Evolutionary conservation across 768 basidiomycete species (phyloP).

Genomic region (Pluteus cervinus): DNA sequence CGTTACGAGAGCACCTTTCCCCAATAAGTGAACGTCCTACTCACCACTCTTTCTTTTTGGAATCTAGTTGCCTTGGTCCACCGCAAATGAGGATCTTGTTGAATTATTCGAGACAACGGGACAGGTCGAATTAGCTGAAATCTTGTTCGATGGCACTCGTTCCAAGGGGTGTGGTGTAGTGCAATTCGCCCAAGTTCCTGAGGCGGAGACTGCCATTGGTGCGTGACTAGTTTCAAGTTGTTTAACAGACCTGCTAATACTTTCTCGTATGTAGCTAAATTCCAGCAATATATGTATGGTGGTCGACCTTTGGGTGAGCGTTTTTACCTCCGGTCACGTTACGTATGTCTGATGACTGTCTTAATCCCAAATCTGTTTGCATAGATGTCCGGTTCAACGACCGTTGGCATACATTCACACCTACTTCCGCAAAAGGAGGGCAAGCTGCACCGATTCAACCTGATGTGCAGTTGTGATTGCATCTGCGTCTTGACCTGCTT

Average conservation of each 20-base stretch:
- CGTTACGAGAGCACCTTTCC: not conserved
- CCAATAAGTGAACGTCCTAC: constrained; percentile 2
- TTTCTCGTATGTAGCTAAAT: constrained; percentile 56
- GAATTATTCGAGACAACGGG: constrained; percentile 98
- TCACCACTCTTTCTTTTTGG: constrained; percentile 3
- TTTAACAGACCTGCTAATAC: not conserved
- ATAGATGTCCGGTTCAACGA: constrained; percentile 92
- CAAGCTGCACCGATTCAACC: constrained; percentile 63
- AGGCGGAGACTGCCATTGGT: constrained; percentile 95
- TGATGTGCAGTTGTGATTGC: constrained; percentile 24
- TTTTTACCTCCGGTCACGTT: constrained; percentile 1
- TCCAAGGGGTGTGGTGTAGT: constrained; percentile 96
- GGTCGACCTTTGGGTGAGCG: constrained; percentile 76
- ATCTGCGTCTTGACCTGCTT: not conserved
- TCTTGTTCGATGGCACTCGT: constrained; percentile 86
- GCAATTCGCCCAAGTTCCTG: constrained; percentile 80
- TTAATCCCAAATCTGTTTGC: constrained; percentile 3
- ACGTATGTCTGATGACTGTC: constrained; percentile 4
- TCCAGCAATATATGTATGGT: constrained; percentile 94
- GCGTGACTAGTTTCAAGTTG: constrained; percentile 13
- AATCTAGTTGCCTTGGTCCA: constrained; percentile 91
- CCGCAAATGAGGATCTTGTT: constrained; percentile 96
- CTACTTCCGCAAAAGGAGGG: constrained; percentile 84
- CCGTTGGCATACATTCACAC: constrained; percentile 91
- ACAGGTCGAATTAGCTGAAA: constrained; percentile 91